Percentiles rank a stretch among this genome's conserved stretches.
Conservation (phyloP, 192 early-diverging fungal genomes). For the Backusella morwellensis region DNA sequence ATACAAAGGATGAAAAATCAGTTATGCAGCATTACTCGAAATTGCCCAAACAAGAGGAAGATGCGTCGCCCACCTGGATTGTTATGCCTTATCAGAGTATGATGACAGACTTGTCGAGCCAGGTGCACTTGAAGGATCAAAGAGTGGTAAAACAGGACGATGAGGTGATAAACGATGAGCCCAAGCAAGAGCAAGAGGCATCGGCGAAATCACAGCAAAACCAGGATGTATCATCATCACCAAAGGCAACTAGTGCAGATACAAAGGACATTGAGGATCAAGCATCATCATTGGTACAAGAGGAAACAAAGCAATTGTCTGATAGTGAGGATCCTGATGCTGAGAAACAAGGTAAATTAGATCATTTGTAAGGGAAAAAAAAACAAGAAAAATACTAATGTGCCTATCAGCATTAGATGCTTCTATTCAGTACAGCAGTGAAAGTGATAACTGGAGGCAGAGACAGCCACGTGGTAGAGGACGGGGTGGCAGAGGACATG, state of each 20-base stretch:
- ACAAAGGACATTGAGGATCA: too few species aligned
- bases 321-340: neutral
- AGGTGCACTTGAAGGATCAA: neutral
- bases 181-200: neutral
- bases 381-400: neutral
- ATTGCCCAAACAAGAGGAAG: neutral
- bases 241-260: neutral
- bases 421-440: neutral
- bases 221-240: neutral
- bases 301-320: neutral
- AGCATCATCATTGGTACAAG: neutral
- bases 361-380: too few species aligned
- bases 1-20: slow-evolving; percentile 4
- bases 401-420: neutral
- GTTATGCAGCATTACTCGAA: neutral
- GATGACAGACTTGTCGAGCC: neutral
- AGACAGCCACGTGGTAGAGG: neutral
- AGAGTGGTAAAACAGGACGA: neutral
- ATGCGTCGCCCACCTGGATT: neutral
- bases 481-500: neutral
- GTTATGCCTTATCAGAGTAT: slow-evolving; percentile 4
- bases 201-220: neutral
- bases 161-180: neutral
- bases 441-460: slow-evolving; percentile 4
- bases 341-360: neutral